phyloP scores from a whole-genome alignment of 2,329 filamentous ascomycete species.

The Arthrobotrys pseudoclavata region DNA sequence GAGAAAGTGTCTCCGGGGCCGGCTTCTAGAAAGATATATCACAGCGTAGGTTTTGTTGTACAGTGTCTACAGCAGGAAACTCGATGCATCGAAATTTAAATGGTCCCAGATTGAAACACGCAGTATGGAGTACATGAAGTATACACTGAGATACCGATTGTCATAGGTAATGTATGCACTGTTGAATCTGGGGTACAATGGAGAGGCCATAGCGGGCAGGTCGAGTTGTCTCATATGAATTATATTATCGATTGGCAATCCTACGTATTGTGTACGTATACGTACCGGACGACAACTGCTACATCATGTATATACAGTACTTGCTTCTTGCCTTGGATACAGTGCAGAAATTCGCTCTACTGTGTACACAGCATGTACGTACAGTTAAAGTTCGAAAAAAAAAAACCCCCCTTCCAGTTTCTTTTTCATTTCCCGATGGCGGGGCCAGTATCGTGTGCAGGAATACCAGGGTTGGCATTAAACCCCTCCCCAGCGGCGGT shows the following conservation, averaged over 20 bases:
- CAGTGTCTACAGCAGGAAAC: conserved; percentile 20
- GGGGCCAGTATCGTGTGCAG: conserved; percentile 46
- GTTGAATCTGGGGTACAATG: conserved; percentile 35
- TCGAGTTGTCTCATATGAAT: conserved; percentile 39
- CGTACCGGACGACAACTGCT: conserved; percentile 28
- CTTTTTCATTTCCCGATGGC: conserved; percentile 56
- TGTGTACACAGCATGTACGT: background rate
- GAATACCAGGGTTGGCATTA: conserved; percentile 51
- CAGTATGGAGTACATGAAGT: background rate
- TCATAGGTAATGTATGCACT: background rate
- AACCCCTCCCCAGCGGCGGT: conserved; percentile 44
- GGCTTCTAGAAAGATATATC: conserved; percentile 17
- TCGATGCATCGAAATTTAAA: background rate
- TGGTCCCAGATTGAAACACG: background rate
- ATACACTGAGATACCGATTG: conserved; percentile 8
- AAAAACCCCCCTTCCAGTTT: conserved; percentile 47
- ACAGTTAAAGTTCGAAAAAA: conserved; percentile 1
- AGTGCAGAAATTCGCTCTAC: conserved; percentile 26
- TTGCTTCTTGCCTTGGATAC: background rate
- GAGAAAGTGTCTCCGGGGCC: background rate
- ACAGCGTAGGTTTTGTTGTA: background rate
- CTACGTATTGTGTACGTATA: background rate
- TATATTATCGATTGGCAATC: conserved; percentile 14
- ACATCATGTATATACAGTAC: background rate
- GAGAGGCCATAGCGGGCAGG: conserved; percentile 24